Evolutionary conservation across 352 stramenopile species (phyloP).

Genomic region (Pythium monospermum): DNA sequence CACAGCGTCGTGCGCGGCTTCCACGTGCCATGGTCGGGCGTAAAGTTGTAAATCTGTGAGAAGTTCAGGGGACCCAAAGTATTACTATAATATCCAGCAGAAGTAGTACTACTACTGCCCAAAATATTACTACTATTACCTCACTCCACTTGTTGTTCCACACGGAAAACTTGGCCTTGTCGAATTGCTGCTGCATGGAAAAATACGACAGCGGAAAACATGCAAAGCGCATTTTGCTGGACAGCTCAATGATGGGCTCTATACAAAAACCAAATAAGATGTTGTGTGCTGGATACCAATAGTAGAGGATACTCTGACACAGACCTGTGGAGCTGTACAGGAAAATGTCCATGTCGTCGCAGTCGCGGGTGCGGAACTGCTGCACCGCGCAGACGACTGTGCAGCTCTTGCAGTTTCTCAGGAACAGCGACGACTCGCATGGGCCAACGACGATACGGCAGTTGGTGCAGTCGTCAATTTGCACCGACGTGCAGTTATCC

Average conservation of each 20-base stretch:
- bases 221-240: slow-evolving; percentile 46
- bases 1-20: slow-evolving; percentile 27
- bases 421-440: slow-evolving; percentile 65
- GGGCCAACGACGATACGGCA: slow-evolving; percentile 69
- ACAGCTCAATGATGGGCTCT: slow-evolving; percentile 76
- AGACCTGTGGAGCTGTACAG: slow-evolving; percentile 60
- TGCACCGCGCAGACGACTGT: slow-evolving; percentile 60
- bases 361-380: slow-evolving; percentile 74
- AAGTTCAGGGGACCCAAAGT: background rate
- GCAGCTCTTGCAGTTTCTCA: slow-evolving; percentile 59
- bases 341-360: slow-evolving; percentile 49
- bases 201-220: slow-evolving; percentile 69
- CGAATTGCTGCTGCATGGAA: slow-evolving; percentile 63
- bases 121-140: slow-evolving; percentile 21
- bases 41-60: slow-evolving; percentile 68
- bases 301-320: background rate
- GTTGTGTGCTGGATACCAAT: background rate
- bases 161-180: slow-evolving; percentile 57
- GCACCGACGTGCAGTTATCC: slow-evolving; percentile 71
- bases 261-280: slow-evolving; percentile 1
- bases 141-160: slow-evolving; percentile 86
- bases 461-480: slow-evolving; percentile 66
- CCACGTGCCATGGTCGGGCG: slow-evolving; percentile 45
- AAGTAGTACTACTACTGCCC: background rate
- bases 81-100: background rate